These are phyloP conservation scores for Amphicarpaea edgeworthii DNA, from an alignment of 306 rosid species.

Conservation along the genomic window DNA sequence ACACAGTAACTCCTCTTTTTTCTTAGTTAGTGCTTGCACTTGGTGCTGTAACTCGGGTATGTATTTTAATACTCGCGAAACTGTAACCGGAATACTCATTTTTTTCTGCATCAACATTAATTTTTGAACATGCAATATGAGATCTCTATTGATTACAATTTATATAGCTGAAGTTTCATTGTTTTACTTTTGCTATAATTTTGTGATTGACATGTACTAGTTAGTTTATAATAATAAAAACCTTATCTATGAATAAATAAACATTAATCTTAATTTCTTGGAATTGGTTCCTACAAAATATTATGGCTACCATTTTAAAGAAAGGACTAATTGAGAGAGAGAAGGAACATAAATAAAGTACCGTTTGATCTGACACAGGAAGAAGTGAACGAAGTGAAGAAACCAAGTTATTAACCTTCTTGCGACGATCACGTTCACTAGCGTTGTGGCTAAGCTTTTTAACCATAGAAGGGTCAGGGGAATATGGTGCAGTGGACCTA, in stretches of 20 bases:
- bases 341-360: conserved; percentile 16
- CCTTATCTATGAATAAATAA: too few species aligned
- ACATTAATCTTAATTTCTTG: too few species aligned
- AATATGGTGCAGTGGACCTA: conserved; percentile 29
- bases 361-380: conserved; percentile 64
- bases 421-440: conserved; percentile 87
- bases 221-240: too few species aligned
- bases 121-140: not conserved
- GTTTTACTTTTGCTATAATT: too few species aligned
- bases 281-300: too few species aligned
- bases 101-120: conserved; percentile 56
- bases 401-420: conserved; percentile 71
- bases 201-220: too few species aligned
- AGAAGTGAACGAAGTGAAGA: conserved; percentile 79
- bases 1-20: conserved; percentile 59
- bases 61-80: conserved; percentile 63
- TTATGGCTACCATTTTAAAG: not conserved
- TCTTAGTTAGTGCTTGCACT: conserved; percentile 58
- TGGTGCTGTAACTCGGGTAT: conserved; percentile 71
- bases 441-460: conserved; percentile 87
- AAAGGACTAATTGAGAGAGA: not conserved
- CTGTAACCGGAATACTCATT: conserved; percentile 68
- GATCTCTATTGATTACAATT: too few species aligned
- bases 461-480: conserved; percentile 31
- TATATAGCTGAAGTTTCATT: too few species aligned